Percentiles rank a stretch among this genome's conserved stretches.
These are phyloP conservation scores for Tieghemostelium lacteum DNA, from an alignment of 78 protist genomes.

Conservation along the genomic window DNA sequence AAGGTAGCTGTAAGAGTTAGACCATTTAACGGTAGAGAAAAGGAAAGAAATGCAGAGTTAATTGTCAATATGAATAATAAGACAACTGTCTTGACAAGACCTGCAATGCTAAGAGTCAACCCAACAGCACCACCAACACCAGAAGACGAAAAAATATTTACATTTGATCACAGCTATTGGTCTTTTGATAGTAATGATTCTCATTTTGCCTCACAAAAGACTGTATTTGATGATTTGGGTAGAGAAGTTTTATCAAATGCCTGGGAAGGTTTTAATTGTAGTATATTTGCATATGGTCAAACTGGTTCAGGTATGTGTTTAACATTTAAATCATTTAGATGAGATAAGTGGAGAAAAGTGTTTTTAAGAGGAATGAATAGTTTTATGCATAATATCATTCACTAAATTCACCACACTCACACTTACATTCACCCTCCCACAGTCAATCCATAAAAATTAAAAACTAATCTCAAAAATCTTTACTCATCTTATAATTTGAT, in stretches of 20 bases:
- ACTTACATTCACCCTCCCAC: background rate
- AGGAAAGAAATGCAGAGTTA: slow-evolving; percentile 76
- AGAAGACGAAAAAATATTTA: slow-evolving; percentile 72
- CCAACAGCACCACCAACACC: slow-evolving; percentile 61
- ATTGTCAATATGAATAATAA: slow-evolving; percentile 64
- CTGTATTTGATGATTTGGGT: slow-evolving; percentile 74
- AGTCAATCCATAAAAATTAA: background rate
- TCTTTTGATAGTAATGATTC: slow-evolving; percentile 59
- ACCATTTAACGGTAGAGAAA: slow-evolving; percentile 74
- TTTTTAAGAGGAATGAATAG: too few relatives aligned
- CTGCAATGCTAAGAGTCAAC: slow-evolving; percentile 44
- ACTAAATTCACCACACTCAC: too few relatives aligned
- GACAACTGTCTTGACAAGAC: slow-evolving; percentile 36
- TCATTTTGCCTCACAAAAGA: slow-evolving; percentile 73
- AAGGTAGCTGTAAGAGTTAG: slow-evolving; percentile 83
- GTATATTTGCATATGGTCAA: slow-evolving; percentile 87
- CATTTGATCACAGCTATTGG: slow-evolving; percentile 78
- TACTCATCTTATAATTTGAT: background rate
- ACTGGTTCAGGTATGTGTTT: slow-evolving; percentile 83
- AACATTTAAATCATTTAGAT: background rate
- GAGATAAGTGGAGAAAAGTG: too few relatives aligned
- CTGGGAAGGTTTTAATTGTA: slow-evolving; percentile 83
- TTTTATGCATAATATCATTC: too few relatives aligned
- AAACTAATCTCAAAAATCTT: background rate
- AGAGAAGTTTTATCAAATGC: slow-evolving; percentile 72